Evolutionary conservation across 345 rosid species (phyloP).

Genomic region (Moricandia moricandioides): DNA sequence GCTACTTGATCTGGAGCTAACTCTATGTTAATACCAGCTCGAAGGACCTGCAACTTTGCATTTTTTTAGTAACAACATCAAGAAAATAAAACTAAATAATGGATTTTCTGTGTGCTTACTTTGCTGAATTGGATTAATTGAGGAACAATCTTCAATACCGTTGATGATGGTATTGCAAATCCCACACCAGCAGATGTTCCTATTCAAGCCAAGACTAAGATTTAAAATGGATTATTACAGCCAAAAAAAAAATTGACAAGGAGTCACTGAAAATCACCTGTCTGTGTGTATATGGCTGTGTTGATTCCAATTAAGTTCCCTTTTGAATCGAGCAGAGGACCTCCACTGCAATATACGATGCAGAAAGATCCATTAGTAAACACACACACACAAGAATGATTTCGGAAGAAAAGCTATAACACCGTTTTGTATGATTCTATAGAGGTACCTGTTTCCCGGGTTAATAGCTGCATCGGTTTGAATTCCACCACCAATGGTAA

Average conservation of each 20-base stretch:
- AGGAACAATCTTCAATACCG: slow-evolving; percentile 85
- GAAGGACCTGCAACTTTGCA: slow-evolving; percentile 52
- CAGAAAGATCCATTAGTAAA: slow-evolving; percentile 10
- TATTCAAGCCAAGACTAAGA: slow-evolving; percentile 31
- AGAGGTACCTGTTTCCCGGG: slow-evolving; percentile 85
- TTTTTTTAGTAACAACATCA: slow-evolving; percentile 17
- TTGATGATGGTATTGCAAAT: slow-evolving; percentile 92
- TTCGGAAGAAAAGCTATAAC: background rate
- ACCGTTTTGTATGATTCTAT: background rate
- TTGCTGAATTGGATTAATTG: slow-evolving; percentile 82
- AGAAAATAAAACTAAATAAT: background rate
- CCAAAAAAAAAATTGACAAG: background rate
- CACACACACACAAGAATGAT: background rate
- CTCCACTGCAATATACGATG: slow-evolving; percentile 58
- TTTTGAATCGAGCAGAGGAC: slow-evolving; percentile 87
- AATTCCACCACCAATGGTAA: slow-evolving; percentile 90
- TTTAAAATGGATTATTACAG: background rate
- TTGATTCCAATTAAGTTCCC: slow-evolving; percentile 91
- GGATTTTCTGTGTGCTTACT: slow-evolving; percentile 42
- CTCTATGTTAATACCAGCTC: slow-evolving; percentile 81
- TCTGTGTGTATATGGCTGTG: slow-evolving; percentile 88
- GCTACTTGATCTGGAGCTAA: slow-evolving; percentile 85
- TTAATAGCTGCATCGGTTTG: slow-evolving; percentile 99
- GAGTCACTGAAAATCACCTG: slow-evolving; percentile 48
- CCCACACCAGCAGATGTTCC: slow-evolving; percentile 98